Conservation (phyloP, 768 basidiomycete species). For the Gloeostereum incarnatum region DNA sequence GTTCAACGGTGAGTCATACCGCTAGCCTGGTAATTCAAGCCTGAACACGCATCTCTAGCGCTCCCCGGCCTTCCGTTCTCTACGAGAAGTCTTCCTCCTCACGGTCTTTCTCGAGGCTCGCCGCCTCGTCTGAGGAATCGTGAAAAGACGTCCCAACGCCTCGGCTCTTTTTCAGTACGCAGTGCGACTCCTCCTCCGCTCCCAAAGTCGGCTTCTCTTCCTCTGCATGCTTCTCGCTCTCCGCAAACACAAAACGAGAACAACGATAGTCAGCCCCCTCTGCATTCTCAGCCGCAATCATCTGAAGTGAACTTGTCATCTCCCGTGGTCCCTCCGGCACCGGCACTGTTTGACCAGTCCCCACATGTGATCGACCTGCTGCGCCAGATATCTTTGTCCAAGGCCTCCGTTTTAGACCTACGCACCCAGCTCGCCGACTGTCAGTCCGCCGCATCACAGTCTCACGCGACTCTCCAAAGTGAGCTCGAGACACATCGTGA, state of each 20-base stretch:
- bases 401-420: constrained; percentile 56
- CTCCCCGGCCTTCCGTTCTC: constrained; percentile 40
- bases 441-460: constrained; percentile 43
- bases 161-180: constrained; percentile 29
- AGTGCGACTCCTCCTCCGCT: constrained; percentile 77
- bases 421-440: constrained; percentile 61
- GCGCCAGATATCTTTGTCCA: constrained; percentile 59
- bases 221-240: constrained; percentile 55
- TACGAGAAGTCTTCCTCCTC: constrained; percentile 35
- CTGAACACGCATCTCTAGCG: constrained; percentile 6
- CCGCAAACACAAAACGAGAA: constrained; percentile 19
- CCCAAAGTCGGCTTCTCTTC: constrained; percentile 74
- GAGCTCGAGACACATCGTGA: constrained; percentile 69
- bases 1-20: constrained; percentile 43
- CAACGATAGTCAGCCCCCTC: constrained; percentile 18
- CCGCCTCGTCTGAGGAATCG: constrained; percentile 52
- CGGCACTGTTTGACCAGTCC: constrained; percentile 45
- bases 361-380: constrained; percentile 68
- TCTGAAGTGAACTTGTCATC: constrained; percentile 11
- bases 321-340: constrained; percentile 11
- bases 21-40: constrained; percentile 1
- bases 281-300: constrained; percentile 15
- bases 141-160: constrained; percentile 40
- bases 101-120: constrained; percentile 31
- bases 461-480: constrained; percentile 55